phyloP scores from a whole-genome alignment of 306 rosid genomes.

The Dalbergia cultrata region DNA sequence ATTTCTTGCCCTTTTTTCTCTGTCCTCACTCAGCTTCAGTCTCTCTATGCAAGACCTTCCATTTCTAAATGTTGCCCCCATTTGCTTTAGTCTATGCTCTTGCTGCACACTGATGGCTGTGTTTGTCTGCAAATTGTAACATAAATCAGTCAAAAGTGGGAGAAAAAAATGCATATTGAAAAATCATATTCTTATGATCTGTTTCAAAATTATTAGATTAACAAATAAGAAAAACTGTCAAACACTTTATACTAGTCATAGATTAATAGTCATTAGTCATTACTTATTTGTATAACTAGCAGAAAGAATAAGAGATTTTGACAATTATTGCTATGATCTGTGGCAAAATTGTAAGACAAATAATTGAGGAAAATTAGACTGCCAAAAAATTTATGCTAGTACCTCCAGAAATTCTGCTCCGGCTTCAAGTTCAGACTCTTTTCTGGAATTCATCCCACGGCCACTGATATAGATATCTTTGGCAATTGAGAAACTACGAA shows the following conservation, averaged over 20 bases:
- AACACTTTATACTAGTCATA: no score
- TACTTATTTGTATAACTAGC: no score
- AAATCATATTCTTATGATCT: not conserved
- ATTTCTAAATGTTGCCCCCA: conserved; percentile 97
- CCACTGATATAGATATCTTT: conserved; percentile 68
- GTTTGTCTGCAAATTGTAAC: conserved; percentile 67
- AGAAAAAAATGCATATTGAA: not conserved
- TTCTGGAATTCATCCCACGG: conserved; percentile 44
- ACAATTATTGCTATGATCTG: no score
- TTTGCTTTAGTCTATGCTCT: conserved; percentile 83
- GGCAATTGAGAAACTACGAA: conserved; percentile 85
- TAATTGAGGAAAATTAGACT: no score
- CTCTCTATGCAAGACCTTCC: conserved; percentile 71
- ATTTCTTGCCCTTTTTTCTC: conserved; percentile 69
- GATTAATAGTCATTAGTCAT: no score
- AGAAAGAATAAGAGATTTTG: no score
- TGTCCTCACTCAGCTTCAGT: conserved; percentile 72
- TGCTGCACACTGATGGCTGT: conserved; percentile 81
- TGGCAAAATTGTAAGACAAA: no score
- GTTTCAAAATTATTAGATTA: not conserved
- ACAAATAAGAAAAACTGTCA: no score
- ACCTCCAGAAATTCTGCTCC: conserved; percentile 61
- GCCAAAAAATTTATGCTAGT: not conserved
- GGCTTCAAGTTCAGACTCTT: conserved; percentile 80
- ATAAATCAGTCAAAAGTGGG: not conserved